Evolutionary conservation across 2,329 filamentous ascomycete species (phyloP).

Genomic region (Xylaria sp.): DNA sequence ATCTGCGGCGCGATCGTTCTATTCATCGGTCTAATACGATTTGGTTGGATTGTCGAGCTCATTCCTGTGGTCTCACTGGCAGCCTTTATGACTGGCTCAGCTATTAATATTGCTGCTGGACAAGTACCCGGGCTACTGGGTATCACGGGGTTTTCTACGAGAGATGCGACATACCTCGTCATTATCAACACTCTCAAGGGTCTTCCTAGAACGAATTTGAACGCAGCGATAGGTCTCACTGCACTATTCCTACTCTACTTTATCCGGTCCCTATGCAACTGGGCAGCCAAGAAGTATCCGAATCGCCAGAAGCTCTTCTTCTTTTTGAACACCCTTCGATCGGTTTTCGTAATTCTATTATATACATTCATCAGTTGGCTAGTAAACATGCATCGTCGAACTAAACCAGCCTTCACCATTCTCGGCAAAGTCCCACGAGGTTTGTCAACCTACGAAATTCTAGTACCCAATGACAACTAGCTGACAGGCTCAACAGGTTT

Average conservation of each 20-base stretch:
- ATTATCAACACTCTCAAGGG: conserved; percentile 85
- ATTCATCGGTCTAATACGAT: conserved; percentile 80
- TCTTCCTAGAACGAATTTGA: conserved; percentile 73
- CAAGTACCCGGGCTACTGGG: conserved; percentile 88
- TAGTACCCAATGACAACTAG: conserved; percentile 25
- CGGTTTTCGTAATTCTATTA: conserved; percentile 88
- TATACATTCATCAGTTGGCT: conserved; percentile 93
- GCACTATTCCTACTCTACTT: conserved; percentile 81
- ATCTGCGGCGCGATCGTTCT: conserved; percentile 82
- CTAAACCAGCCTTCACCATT: conserved; percentile 77
- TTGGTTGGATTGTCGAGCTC: conserved; percentile 92
- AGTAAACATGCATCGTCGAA: conserved; percentile 75
- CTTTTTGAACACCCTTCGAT: conserved; percentile 90
- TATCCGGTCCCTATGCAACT: conserved; percentile 74
- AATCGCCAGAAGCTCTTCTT: conserved; percentile 80
- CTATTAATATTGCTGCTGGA: conserved; percentile 85
- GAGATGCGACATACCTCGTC: conserved; percentile 82
- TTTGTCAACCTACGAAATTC: conserved; percentile 47
- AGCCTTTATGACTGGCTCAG: conserved; percentile 97
- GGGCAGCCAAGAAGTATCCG: conserved; percentile 75
- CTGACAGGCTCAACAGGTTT: conserved; percentile 69
- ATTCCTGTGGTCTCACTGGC: conserved; percentile 91
- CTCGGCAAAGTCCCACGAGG: conserved; percentile 82
- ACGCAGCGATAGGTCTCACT: conserved; percentile 89
- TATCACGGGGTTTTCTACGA: conserved; percentile 77